phyloP scores from a whole-genome alignment of 306 rosid species.

The Ammopiptanthus mongolicus region DNA sequence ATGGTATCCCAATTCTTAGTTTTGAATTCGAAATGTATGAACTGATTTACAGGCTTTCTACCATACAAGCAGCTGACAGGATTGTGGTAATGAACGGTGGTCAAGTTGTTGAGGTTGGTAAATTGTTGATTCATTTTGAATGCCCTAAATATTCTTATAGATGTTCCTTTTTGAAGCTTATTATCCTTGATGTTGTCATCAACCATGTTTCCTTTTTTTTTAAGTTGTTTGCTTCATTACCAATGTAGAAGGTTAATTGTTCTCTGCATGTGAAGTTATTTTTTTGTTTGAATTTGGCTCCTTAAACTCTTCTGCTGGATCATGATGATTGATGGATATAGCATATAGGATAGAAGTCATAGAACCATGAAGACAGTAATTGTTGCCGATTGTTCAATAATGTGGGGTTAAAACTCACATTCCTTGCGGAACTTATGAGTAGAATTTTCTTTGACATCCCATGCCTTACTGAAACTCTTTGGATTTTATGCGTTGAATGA shows the following conservation, averaged over 20 bases:
- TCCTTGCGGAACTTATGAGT: not conserved
- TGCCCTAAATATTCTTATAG: not conserved
- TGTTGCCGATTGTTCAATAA: not conserved
- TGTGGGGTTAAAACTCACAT: not conserved
- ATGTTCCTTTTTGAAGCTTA: conserved; percentile 10
- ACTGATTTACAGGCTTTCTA: conserved; percentile 70
- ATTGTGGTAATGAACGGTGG: conserved; percentile 92
- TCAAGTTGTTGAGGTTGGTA: conserved; percentile 74
- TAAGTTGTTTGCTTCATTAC: not conserved
- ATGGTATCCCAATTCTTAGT: not conserved
- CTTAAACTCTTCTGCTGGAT: conserved; percentile 9
- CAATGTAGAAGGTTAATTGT: not conserved
- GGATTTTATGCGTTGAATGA: conserved; percentile 16
- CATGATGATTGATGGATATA: not conserved
- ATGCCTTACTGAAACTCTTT: conserved; percentile 5
- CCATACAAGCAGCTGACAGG: conserved; percentile 92
- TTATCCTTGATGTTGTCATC: not conserved
- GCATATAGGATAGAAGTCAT: conserved; percentile 11
- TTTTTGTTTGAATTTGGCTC: not conserved
- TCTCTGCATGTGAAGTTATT: not conserved
- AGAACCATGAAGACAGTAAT: conserved; percentile 11
- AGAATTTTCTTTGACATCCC: not conserved
- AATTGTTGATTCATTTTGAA: conserved; percentile 21
- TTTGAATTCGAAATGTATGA: not conserved
- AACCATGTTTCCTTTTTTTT: not conserved